Conservation (phyloP, 1,139 yeast species). For the Yamadazyma conglobata region DNA sequence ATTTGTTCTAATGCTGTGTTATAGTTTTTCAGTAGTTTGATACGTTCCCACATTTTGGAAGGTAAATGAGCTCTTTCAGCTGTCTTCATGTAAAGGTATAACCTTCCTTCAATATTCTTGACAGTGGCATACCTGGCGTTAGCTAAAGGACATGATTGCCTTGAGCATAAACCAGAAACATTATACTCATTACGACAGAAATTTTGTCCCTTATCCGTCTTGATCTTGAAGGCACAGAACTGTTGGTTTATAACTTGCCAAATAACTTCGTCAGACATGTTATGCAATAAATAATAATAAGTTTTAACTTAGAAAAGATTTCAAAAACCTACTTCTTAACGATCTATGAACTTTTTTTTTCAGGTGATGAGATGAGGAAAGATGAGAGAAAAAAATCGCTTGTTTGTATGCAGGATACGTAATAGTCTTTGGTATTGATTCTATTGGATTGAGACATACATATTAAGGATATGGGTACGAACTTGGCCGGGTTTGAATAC, state of each 20-base stretch:
- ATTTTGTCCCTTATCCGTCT: constrained; percentile 74
- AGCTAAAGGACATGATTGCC: constrained; percentile 95
- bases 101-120: constrained; percentile 79
- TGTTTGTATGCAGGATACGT: no score
- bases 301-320: no score
- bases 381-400: no score
- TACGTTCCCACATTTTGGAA: constrained; percentile 88
- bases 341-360: constrained; percentile 3
- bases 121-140: constrained; percentile 96
- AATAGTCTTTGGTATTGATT: no score
- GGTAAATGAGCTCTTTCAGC: constrained; percentile 98
- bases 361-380: no score
- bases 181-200: constrained; percentile 88
- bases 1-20: constrained; percentile 83
- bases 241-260: constrained; percentile 92
- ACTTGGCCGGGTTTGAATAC: no score
- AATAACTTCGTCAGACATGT: constrained; percentile 64
- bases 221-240: constrained; percentile 84
- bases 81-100: constrained; percentile 92
- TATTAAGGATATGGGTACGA: no score
- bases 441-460: no score
- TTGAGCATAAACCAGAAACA: constrained; percentile 84
- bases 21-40: constrained; percentile 83
- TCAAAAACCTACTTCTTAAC: no score
- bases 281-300: no score